Base-by-base conservation (phyloP, 2,329 filamentous ascomycete species). In the Coccinonectria pachysandricola region DNA sequence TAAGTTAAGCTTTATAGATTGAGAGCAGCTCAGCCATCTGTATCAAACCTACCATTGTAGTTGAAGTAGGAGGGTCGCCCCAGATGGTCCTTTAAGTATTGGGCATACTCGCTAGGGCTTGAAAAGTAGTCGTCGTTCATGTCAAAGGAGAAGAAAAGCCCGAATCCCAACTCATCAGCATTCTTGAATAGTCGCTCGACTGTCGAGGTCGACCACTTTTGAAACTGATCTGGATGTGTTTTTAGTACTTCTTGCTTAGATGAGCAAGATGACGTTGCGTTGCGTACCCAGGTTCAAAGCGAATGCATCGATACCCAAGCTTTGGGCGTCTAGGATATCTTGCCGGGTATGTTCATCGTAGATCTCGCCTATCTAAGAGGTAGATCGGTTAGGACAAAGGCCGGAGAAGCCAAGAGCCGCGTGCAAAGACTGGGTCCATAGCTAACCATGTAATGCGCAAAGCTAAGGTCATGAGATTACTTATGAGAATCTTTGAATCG, bases 101-200 rank as follows among this genome's bases (percentile, higher is more conserved):
- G 9, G 5, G 27, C 27, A 16, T 33, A 30, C 8, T 33, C n/a
- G 16, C 15, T 15, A 10, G 31, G 27, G 21, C 17, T 30, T 3
- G 24, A 21, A 15, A 33, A 33, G 21, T 33, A 24, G 13, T 21
- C 16, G 6, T 14, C 21, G 6, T 11, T 20, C 31, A 33, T 33
- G 19, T 33, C 31, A 19, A 33, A 30, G 2, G 31, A 33, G 24
- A 33, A 30, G 27, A 33, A 33, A 2, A 33, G 29, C 18, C 30
- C 30, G 24, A 33, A 33, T 3, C 21, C 24, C 3, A 27, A 21
- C n/a, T 26, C 15, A 15, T 33, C 27, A 5, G 31, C 31, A 19
- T 29, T 24, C 15, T 27, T 24, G 15, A 33, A 33, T 2, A 33
- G 17, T 13, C 12, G 13, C n/a, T 30, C 27, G 2, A 34, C 31